phyloP scores from a whole-genome alignment of 2,329 filamentous ascomycete species.

The Monilinia laxa region DNA sequence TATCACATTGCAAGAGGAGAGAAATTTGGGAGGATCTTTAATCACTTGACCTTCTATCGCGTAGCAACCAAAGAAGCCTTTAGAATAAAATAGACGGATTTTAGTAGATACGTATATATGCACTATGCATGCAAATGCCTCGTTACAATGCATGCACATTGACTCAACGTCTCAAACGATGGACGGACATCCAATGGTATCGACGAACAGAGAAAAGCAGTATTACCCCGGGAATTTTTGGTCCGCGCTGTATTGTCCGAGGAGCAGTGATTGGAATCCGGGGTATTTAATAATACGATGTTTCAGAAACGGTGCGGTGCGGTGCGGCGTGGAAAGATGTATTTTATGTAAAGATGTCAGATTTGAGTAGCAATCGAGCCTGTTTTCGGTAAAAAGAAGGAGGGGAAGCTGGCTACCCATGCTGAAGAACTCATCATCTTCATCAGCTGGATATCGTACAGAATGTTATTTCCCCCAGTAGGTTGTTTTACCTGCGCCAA shows the following conservation, averaged over 20 bases:
- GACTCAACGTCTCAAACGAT: background rate
- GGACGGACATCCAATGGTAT: background rate
- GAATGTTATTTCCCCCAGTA: background rate
- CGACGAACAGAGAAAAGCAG: too few relatives aligned
- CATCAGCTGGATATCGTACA: constrained; percentile 5
- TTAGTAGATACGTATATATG: too few relatives aligned
- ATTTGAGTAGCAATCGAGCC: background rate
- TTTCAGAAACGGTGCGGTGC: constrained; percentile 1
- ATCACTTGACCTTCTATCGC: too few relatives aligned
- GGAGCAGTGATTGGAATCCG: constrained; percentile 1
- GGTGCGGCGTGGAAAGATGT: background rate
- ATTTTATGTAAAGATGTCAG: background rate
- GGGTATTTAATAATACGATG: constrained; percentile 6
- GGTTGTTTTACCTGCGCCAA: background rate
- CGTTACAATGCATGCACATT: background rate
- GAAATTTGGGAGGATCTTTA: too few relatives aligned
- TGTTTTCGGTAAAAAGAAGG: background rate
- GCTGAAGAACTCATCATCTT: constrained; percentile 2
- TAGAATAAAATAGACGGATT: background rate
- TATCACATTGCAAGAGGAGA: too few relatives aligned
- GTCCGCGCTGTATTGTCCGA: constrained; percentile 3
- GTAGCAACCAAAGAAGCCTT: background rate
- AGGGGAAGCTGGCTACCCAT: background rate
- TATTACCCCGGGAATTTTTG: constrained; percentile 6
- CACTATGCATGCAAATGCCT: background rate